A percentile compares a stretch with the other conserved stretches of the same genome.
These are phyloP conservation scores for Sonneratia alba DNA, from an alignment of 345 rosid genomes.

Conservation along the genomic window DNA sequence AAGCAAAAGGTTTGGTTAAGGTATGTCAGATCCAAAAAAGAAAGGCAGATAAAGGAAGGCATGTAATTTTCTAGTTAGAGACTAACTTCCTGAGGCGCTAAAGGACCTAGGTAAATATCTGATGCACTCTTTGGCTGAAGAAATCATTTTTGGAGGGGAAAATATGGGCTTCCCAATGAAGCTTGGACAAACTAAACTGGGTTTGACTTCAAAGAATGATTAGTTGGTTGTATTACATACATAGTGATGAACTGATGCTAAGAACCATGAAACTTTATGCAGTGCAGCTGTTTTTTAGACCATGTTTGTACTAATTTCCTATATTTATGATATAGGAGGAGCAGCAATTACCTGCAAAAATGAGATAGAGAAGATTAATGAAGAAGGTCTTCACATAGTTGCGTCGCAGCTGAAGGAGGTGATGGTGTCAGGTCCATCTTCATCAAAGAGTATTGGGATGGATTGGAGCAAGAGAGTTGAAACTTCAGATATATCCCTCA, in stretches of 20 bases:
- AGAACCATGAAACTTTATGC: background rate
- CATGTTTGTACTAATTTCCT: background rate
- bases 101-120: too few species aligned
- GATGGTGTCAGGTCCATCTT: slow-evolving; percentile 29
- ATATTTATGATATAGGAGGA: slow-evolving; percentile 46
- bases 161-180: background rate
- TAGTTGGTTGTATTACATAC: background rate
- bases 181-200: background rate
- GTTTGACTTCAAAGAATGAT: background rate
- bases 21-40: too few species aligned
- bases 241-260: background rate
- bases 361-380: slow-evolving; percentile 76
- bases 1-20: too few species aligned
- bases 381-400: slow-evolving; percentile 48
- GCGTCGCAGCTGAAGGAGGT: slow-evolving; percentile 60
- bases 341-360: slow-evolving; percentile 84
- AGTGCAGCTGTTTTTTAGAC: background rate
- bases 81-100: too few species aligned
- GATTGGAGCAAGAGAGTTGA: slow-evolving; percentile 88
- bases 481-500: slow-evolving; percentile 34
- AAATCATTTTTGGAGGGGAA: too few species aligned
- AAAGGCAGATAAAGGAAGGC: too few species aligned
- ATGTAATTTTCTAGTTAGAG: too few species aligned
- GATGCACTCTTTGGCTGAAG: too few species aligned
- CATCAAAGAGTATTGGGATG: slow-evolving; percentile 47